Percentiles rank a stretch among this genome's conserved stretches.
These are phyloP conservation scores for Tetragonia tetragonoides DNA, from an alignment of 148 eudicot species.

Conservation along the genomic window DNA sequence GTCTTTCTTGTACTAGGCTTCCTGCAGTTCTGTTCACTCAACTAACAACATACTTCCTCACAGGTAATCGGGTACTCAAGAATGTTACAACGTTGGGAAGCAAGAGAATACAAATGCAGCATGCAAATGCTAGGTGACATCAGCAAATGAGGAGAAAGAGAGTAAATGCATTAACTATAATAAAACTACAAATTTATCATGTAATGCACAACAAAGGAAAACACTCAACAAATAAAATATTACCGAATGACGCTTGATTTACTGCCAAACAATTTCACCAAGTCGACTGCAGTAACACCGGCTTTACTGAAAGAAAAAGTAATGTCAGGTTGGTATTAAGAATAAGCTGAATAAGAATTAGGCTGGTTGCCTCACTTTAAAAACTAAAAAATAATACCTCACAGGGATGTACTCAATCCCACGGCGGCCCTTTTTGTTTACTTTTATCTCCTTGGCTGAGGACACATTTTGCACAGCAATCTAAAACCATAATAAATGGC, in stretches of 20 bases:
- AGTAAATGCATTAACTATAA: background rate
- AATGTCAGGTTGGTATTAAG: background rate
- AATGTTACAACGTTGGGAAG: background rate
- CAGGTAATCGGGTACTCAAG: background rate
- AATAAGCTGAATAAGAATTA: background rate
- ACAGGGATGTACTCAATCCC: slow-evolving; percentile 57
- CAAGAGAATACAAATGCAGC: background rate
- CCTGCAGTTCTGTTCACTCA: background rate
- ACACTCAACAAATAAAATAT: background rate
- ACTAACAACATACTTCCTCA: background rate
- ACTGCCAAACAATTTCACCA: slow-evolving; percentile 82
- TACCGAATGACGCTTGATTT: slow-evolving; percentile 90
- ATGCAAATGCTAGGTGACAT: background rate
- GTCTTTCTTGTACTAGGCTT: background rate
- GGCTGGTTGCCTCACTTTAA: background rate
- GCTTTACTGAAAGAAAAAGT: slow-evolving; percentile 55
- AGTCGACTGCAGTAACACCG: slow-evolving; percentile 71
- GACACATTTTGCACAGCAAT: slow-evolving; percentile 88
- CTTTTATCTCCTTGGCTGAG: slow-evolving; percentile 71
- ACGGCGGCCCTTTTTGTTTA: slow-evolving; percentile 76
- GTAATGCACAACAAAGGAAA: background rate
- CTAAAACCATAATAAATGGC: slow-evolving; percentile 32
- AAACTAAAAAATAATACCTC: slow-evolving; percentile 41
- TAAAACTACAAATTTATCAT: background rate
- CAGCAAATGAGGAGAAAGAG: background rate